Evolutionary conservation across 1,139 yeast species (phyloP), one percentile per base, ranked within the genome.

Genomic region (Saccharomyces pastorianus): DNA sequence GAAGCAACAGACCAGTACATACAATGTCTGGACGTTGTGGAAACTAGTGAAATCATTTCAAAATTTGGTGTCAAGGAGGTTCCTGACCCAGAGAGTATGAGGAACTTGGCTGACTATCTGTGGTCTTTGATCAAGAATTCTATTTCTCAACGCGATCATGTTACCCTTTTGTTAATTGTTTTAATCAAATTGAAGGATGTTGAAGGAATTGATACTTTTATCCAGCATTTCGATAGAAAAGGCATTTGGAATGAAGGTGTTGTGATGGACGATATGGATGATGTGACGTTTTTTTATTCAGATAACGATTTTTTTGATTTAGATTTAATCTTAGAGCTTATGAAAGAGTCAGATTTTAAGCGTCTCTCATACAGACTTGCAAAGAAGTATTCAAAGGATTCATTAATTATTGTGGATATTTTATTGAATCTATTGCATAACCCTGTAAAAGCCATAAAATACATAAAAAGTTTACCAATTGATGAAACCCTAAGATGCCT

Each of bases 41-140:
- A 84, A 59, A 83, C 90, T 4, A 86, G 91, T 71, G 86, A 83
- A 59, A 81, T 90, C 5, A 88, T 93, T 34, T 81, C 90, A 29
- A 85, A 85, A 62, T 90, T 85, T 68, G 88, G 90, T 57, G 83
- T 90, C n/a, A 85, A 88, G 14, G 87, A 87, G 59, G 84, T 88
- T 3, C 73, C 76, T 1, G 64, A 61, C 53, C 55, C 61, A 2
- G 56, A 58, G 14, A 62, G 61, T 14, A 58, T 66, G 17, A 56
- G 58, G 11, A 80, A 82, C 56, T 71, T 93, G 59, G 80, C 93
- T 0, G 75, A 73, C 51, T 91, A 87, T 62, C 72, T 93, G 46
- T 83, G 82, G 64, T 76, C 76, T 14, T 73, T 91, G 58, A 77
- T 87, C 53, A 76, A 76, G 9, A 71, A 72, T 62, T 69, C 75